phyloP scores from a whole-genome alignment of 2,329 filamentous ascomycete species.

The Neocucurbitaria cava region DNA sequence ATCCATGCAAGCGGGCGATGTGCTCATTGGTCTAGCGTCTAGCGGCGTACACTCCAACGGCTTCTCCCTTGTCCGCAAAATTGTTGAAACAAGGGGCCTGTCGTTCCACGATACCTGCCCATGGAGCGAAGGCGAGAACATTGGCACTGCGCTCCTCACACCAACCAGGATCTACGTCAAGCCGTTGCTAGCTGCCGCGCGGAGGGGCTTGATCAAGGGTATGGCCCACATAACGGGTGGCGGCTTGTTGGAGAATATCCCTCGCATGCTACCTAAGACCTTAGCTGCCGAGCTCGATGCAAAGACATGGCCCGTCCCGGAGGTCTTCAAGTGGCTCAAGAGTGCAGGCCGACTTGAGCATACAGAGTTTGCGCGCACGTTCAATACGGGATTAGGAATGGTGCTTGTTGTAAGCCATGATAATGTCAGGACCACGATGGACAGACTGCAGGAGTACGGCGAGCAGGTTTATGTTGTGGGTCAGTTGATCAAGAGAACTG shows the following conservation, averaged over 20 bases:
- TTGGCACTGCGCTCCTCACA: slow-evolving; percentile 81
- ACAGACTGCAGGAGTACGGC: slow-evolving; percentile 68
- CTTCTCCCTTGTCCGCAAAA: slow-evolving; percentile 93
- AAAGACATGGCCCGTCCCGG: slow-evolving; percentile 74
- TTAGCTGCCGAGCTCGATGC: slow-evolving; percentile 85
- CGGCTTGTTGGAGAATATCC: slow-evolving; percentile 91
- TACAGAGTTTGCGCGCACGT: slow-evolving; percentile 86
- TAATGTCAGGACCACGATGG: slow-evolving; percentile 67
- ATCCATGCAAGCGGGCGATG: slow-evolving; percentile 80
- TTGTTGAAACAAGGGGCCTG: slow-evolving; percentile 76
- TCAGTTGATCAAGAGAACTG: slow-evolving; percentile 66
- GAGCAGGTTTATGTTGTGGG: slow-evolving; percentile 83
- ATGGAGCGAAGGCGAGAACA: slow-evolving; percentile 69
- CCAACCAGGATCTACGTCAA: slow-evolving; percentile 96
- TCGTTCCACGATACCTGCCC: slow-evolving; percentile 76
- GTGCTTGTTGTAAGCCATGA: slow-evolving; percentile 77
- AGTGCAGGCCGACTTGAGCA: slow-evolving; percentile 72
- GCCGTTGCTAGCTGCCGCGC: slow-evolving; percentile 70
- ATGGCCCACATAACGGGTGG: slow-evolving; percentile 97
- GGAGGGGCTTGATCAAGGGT: slow-evolving; percentile 77
- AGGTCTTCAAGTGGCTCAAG: slow-evolving; percentile 89
- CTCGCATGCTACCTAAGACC: slow-evolving; percentile 82
- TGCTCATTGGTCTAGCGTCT: slow-evolving; percentile 84
- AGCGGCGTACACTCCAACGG: slow-evolving; percentile 95
- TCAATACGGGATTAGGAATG: slow-evolving; percentile 97